Conservation (phyloP, 148 eudicot species). For the Pharnaceum exiguum region DNA sequence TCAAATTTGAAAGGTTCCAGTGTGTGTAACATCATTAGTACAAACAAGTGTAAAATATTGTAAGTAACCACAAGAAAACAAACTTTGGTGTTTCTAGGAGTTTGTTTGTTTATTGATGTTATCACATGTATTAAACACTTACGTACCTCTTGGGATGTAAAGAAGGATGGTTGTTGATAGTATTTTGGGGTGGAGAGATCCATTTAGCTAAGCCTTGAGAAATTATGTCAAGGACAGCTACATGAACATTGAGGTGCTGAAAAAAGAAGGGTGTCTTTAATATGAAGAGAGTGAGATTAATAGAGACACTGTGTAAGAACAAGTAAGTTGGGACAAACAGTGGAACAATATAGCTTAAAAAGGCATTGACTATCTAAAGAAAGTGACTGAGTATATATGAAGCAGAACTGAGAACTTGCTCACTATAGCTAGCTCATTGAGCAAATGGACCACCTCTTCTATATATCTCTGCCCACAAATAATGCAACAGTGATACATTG, state of each 20-base stretch:
- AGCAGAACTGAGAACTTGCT: constrained; percentile 6
- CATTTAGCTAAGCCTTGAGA: constrained; percentile 5
- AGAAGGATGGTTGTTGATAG: constrained; percentile 17
- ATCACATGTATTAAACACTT: background rate
- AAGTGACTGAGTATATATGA: background rate
- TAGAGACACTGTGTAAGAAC: too few species aligned
- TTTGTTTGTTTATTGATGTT: background rate
- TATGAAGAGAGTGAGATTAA: background rate
- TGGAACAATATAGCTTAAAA: background rate
- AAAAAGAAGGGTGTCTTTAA: background rate
- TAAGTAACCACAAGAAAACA: constrained; percentile 6
- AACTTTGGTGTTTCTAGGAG: constrained; percentile 8
- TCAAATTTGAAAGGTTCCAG: background rate
- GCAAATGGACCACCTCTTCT: constrained; percentile 17
- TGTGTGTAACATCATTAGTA: constrained; percentile 11
- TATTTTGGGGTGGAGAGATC: constrained; percentile 24
- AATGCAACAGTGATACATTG: constrained; percentile 16
- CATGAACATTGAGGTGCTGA: too few species aligned
- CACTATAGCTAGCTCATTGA: background rate
- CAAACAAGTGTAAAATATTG: background rate
- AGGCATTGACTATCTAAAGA: constrained; percentile 12
- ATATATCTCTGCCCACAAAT: constrained; percentile 3
- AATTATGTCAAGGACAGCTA: background rate
- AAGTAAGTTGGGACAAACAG: background rate
- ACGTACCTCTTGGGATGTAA: constrained; percentile 24